Evolutionary conservation across 2,329 filamentous ascomycete species (phyloP).

Genomic region (Amesomyces nigricolor): DNA sequence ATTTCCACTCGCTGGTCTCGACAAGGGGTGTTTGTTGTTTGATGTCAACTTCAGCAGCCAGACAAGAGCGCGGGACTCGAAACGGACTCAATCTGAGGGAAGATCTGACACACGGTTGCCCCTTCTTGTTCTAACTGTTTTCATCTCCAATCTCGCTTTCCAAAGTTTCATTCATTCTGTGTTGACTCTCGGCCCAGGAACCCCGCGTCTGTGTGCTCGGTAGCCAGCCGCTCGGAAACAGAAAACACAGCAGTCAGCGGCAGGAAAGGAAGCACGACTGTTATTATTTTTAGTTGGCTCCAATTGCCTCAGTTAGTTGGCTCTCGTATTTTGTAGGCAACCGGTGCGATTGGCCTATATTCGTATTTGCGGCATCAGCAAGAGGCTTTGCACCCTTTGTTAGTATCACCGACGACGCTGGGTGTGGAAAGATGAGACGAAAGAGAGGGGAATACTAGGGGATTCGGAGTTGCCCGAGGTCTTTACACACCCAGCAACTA

Average conservation of each 20-base stretch:
- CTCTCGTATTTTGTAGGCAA: slow-evolving; percentile 3
- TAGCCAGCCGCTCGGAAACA: slow-evolving; percentile 12
- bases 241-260: neutral
- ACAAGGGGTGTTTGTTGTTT: too few species aligned
- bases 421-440: neutral
- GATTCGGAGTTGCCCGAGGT: neutral
- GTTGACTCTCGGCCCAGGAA: slow-evolving; percentile 16
- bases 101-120: too few species aligned
- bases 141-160: neutral
- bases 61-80: too few species aligned
- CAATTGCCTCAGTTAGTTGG: slow-evolving; percentile 9
- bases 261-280: slow-evolving; percentile 1
- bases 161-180: neutral
- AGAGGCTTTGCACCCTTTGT: too few species aligned
- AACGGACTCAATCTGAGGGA: too few species aligned
- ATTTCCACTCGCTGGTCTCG: too few species aligned
- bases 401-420: slow-evolving; percentile 6
- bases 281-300: slow-evolving; percentile 17
- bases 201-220: neutral
- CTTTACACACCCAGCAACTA: neutral
- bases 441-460: neutral
- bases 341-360: slow-evolving; percentile 4
- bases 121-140: too few species aligned
- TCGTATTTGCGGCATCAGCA: slow-evolving; percentile 9
- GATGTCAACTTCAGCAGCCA: too few species aligned